Evolutionary conservation across 768 basidiomycete genomes (phyloP), one percentile per base, ranked within the genome.

Genomic region (Lentinula raphanica): DNA sequence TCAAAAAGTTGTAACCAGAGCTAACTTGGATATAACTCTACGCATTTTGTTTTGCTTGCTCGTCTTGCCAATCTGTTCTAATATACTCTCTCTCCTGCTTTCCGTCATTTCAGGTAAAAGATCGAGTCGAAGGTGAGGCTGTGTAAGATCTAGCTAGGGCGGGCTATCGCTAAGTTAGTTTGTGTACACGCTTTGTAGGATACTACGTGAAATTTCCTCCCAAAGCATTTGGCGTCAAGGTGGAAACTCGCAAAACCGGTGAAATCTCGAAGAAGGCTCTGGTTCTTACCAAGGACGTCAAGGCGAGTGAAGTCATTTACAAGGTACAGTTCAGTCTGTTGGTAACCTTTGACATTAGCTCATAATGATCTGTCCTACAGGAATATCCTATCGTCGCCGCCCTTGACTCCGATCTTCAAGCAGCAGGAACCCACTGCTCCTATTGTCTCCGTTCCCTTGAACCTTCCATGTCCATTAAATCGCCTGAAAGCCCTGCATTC

Each of bases 121-220:
- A 71, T 46, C 82, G 81, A 61, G 81, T 85, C 58, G 83, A 86
- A 90, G 90, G 90, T 92, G 80, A 83, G 90, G 78, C 57, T 62
- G 42, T 48, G 48, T 32, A 54, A 62, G 58, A 13, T 28, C 8
- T 48, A 25, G 13, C 23, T n/a, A 50, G 46, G 58, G 56, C 44
- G 55, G 56, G 59, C 15, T n/a, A 56, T 49, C 8, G 44, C 40
- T 57, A 23, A 49, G 58, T 54, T 67, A 62, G 56, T 49, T 21
- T 32, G 51, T 42, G 63, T 58, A 50, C n/a, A 58, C 53, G 65
- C 61, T 71, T 45, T 27, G 27, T 68, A 92, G 91, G 85, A 58
- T 94, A 92, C 69, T 91, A 87, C 67, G 74, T 88, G 39, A 69
- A 69, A 58, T 94, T 93, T 77, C 91, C 91, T n/a, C 82, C 83